Percentiles rank a stretch among this genome's conserved stretches.
Evolutionary conservation across 306 rosid species (phyloP).

Genomic region (Vicia sativa): DNA sequence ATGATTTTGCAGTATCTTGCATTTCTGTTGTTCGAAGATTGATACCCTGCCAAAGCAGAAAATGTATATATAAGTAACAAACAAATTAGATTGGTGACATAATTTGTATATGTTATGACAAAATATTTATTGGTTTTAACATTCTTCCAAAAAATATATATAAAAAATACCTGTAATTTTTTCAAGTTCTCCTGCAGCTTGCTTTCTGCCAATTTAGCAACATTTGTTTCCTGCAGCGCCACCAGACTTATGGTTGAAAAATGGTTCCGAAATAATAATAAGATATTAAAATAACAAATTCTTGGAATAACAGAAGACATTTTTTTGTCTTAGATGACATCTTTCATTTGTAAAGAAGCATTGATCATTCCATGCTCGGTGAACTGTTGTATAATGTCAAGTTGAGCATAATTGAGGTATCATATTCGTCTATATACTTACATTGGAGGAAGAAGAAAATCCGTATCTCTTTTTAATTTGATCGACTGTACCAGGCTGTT

Average conservation of each 20-base stretch:
- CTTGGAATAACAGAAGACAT: too few species aligned
- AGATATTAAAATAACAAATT: neutral
- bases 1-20: constrained; percentile 89
- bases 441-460: constrained; percentile 60
- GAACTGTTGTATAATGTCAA: neutral
- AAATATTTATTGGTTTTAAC: neutral
- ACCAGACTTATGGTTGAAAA: constrained; percentile 32
- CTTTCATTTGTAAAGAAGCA: too few species aligned
- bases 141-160: neutral
- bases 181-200: constrained; percentile 70
- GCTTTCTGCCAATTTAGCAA: constrained; percentile 72
- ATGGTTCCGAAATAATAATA: neutral
- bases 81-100: neutral
- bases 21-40: constrained; percentile 66
- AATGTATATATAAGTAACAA: neutral
- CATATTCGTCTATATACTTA: constrained; percentile 43
- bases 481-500: constrained; percentile 61
- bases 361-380: neutral
- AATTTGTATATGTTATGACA: neutral
- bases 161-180: constrained; percentile 64
- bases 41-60: constrained; percentile 58
- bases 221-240: constrained; percentile 63
- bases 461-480: constrained; percentile 88
- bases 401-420: constrained; percentile 17
- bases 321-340: too few species aligned